phyloP scores from a whole-genome alignment of 106 monocot genomes.

The Dendrobium chrysotoxum region DNA sequence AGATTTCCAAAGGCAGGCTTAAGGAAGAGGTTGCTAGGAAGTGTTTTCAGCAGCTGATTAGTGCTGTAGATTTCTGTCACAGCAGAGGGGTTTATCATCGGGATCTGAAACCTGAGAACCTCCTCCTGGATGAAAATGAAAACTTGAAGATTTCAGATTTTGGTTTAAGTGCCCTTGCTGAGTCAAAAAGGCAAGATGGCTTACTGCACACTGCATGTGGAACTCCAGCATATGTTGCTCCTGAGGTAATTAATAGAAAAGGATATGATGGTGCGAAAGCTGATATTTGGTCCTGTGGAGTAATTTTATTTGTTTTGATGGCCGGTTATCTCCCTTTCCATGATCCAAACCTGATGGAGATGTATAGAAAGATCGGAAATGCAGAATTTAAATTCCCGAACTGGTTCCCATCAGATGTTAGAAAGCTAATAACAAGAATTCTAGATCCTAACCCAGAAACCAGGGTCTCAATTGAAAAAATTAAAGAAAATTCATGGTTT shows the following conservation, averaged over 20 bases:
- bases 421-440: conserved; percentile 25
- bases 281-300: conserved; percentile 48
- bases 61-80: conserved; percentile 44
- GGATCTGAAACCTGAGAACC: conserved; percentile 51
- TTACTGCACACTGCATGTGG: conserved; percentile 50
- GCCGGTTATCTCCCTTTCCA: conserved; percentile 48
- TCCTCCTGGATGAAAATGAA: conserved; percentile 39
- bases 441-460: conserved; percentile 38
- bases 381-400: conserved; percentile 39
- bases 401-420: conserved; percentile 38
- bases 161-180: conserved; percentile 35
- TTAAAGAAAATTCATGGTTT: conserved; percentile 38
- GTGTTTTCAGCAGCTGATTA: conserved; percentile 42
- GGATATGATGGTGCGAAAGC: conserved; percentile 45
- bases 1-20: conserved; percentile 30
- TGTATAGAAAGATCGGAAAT: conserved; percentile 39
- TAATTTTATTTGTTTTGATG: conserved; percentile 16
- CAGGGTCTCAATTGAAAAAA: conserved; percentile 33
- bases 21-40: conserved; percentile 32
- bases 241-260: conserved; percentile 34
- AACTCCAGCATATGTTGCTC: conserved; percentile 55
- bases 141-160: conserved; percentile 51
- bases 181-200: conserved; percentile 22
- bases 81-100: conserved; percentile 47
- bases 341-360: conserved; percentile 36